A percentile compares a stretch with the other conserved stretches of the same genome.
These are phyloP conservation scores for Rhytidiadelphus loreus DNA, from an alignment of 225 moss, liverwort and hornwort genomes.

Conservation along the genomic window DNA sequence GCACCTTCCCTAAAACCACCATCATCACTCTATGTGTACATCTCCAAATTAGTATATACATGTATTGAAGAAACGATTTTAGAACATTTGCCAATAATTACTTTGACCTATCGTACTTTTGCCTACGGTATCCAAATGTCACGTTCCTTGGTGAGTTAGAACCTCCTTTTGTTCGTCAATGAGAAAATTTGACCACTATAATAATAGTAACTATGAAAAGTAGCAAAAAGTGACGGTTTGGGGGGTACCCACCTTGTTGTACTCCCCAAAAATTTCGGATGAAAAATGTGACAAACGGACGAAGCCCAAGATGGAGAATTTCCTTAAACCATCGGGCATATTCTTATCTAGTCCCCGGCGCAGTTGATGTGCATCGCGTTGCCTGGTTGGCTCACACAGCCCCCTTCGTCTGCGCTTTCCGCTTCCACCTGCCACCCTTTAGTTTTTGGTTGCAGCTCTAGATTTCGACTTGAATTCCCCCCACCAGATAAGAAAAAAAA, in stretches of 20 bases:
- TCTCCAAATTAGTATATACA: fast-evolving
- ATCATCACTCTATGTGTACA: background rate
- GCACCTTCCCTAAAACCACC: fast-evolving
- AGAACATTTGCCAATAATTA: background rate
- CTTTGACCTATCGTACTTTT: background rate
- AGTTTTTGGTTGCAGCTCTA: background rate
- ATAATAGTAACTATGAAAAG: background rate
- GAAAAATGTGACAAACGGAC: background rate
- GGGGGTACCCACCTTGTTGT: background rate
- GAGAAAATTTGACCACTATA: background rate
- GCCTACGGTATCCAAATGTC: background rate
- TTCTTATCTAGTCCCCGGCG: background rate
- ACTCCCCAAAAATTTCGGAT: background rate
- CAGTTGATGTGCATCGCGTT: background rate
- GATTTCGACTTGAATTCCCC: background rate
- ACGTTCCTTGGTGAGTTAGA: fast-evolving
- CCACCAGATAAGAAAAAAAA: background rate
- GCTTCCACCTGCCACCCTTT: background rate
- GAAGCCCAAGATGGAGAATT: background rate
- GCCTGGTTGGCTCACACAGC: background rate
- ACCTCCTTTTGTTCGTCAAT: too few species aligned
- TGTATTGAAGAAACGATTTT: background rate
- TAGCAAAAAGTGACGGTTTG: background rate
- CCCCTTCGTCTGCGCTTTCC: background rate
- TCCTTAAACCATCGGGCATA: background rate